phyloP scores from a whole-genome alignment of 2,329 filamentous ascomycete genomes.

The Pyrenophora teres region DNA sequence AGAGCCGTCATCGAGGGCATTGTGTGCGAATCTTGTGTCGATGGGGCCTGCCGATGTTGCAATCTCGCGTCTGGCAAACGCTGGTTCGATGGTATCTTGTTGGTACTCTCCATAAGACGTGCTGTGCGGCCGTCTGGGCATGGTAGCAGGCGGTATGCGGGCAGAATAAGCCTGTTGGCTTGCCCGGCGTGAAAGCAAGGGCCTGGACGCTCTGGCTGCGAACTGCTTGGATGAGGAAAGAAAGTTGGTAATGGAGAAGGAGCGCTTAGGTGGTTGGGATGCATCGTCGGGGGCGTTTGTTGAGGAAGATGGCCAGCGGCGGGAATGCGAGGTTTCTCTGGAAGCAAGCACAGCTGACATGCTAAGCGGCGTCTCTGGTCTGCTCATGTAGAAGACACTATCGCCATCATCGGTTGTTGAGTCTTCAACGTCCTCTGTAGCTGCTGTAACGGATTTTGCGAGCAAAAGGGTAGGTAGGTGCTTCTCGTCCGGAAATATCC shows the following conservation, averaged over 20 bases:
- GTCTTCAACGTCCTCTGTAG: constrained; percentile 44
- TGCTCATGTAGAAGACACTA: constrained; percentile 46
- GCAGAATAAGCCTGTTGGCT: constrained; percentile 43
- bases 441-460: constrained; percentile 47
- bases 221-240: constrained; percentile 48
- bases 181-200: constrained; percentile 34
- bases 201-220: constrained; percentile 32
- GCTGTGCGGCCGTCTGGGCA: constrained; percentile 46
- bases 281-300: constrained; percentile 29
- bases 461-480: constrained; percentile 56
- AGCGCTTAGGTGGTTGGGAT: constrained; percentile 49
- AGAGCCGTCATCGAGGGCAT: constrained; percentile 12
- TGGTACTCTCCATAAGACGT: constrained; percentile 45
- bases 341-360: constrained; percentile 36
- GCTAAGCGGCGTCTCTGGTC: constrained; percentile 47
- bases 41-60: constrained; percentile 32
- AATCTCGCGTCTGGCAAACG: constrained; percentile 36
- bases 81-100: constrained; percentile 44
- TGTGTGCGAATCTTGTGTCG: constrained; percentile 14
- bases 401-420: constrained; percentile 46
- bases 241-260: constrained; percentile 57
- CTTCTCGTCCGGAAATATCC: constrained; percentile 52
- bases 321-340: constrained; percentile 23
- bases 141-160: constrained; percentile 42
- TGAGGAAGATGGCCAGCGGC: constrained; percentile 18